These are phyloP conservation scores for Acanthochlamys bracteata DNA, from an alignment of 106 monocot genomes.

Conservation along the genomic window DNA sequence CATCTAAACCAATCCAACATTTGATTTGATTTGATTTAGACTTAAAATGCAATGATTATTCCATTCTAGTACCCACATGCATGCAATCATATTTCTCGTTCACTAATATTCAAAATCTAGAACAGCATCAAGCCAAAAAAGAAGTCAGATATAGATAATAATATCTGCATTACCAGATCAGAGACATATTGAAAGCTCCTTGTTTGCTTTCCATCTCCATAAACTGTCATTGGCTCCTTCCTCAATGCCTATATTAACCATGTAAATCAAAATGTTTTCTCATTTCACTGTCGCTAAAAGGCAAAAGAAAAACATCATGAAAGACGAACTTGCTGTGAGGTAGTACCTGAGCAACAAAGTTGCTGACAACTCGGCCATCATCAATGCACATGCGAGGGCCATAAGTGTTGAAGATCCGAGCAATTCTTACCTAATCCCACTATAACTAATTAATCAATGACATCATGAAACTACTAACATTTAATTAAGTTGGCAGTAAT, in stretches of 20 bases:
- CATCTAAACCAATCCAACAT: no score
- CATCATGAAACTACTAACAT: no score
- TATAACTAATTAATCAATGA: background rate
- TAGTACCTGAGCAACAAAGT: slow-evolving; percentile 86
- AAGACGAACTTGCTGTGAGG: background rate
- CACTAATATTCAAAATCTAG: background rate
- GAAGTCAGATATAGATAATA: background rate
- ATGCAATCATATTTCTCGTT: no score
- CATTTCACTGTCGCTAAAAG: background rate
- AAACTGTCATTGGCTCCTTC: slow-evolving; percentile 82
- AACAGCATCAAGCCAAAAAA: background rate
- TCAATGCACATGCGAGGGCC: slow-evolving; percentile 98
- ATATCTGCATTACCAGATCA: slow-evolving; percentile 41
- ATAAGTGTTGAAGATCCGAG: slow-evolving; percentile 94
- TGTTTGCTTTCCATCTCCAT: slow-evolving; percentile 86
- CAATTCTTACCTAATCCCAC: slow-evolving; percentile 73
- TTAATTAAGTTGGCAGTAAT: background rate
- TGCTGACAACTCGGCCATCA: slow-evolving; percentile 92
- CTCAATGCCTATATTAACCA: slow-evolving; percentile 49
- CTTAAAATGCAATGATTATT: no score
- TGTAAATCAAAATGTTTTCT: background rate
- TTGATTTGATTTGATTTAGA: no score
- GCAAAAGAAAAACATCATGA: background rate
- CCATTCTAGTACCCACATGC: no score
- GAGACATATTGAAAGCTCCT: slow-evolving; percentile 93